Base-by-base conservation (phyloP, 495 filamentous ascomycete species). In the Penicillium samsonianum region DNA sequence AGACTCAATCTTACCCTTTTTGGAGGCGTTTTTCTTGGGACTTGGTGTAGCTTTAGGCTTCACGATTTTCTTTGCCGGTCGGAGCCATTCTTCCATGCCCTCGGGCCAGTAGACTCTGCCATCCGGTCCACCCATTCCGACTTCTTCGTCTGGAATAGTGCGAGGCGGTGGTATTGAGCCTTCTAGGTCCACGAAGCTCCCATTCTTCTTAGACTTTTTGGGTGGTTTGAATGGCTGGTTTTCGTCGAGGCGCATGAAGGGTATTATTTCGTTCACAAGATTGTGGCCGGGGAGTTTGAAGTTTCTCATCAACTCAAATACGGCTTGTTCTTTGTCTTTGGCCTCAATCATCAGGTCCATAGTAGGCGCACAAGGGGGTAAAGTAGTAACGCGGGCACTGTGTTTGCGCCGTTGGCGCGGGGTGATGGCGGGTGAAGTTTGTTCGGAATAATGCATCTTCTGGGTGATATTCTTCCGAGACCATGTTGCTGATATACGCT, bases 331-430 rank as follows among this genome's bases (percentile, higher is more conserved):
- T 72, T 97, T 98, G 65, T 96, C 92, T 65, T 97, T 98, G 17
- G 94, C 94, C 75, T 98, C 94, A 56, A 97, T 96, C 94, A 97
- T 98, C 12, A 97, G 78, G 67, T 96, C 94, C 88, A 95, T 93
- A 7, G 85, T 84, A 5, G 83, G 75, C 2, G 85, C 75, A 62
- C 92, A 96, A 0, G 93, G 93, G 12, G 93, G 93, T 16, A 98
- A 71, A 0, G 84, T 89, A 31, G 75, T 70, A 4, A 94, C 90
- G 7, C 92, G 80, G 0, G 89, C 85, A 44, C 84, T 89, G 65
- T 97, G 93, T 70, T 96, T 96, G 35, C 92, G 78, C 16, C 92
- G 78, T 61, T 94, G 87, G 5, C 84, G 73, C 0, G 78, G 80
- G 0, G 91, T 96, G 59, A 96, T 83, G 5, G 92, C 90, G 4